Base-by-base conservation (phyloP, 176 grass and related monocot genomes). In the Carex pumila region DNA sequence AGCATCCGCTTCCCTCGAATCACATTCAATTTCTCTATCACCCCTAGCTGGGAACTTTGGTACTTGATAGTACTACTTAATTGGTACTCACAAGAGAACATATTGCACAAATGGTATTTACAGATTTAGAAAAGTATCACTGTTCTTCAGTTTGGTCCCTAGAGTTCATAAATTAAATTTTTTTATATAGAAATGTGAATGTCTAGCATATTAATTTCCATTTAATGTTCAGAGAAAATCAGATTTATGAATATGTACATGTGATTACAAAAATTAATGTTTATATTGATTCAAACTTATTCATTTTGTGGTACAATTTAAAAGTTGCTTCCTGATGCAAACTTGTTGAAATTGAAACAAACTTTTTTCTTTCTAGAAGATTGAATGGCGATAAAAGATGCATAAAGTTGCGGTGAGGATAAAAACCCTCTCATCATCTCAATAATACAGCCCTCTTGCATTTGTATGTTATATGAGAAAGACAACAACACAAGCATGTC, bases 1-100 rank as follows among this genome's bases (percentile, higher is more conserved):
- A 71, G 69, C n/a, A 72, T 72, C 41, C 69, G 36, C 41, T 72
- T 72, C 9, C 30, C 69, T 72, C 11, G 69, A 72, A 72, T 72
- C 69, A 37, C 19, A 72, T 72, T 49, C 69, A 72, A 17, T 50
- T 49, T 12, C 41, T 72, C 39, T 50, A 72, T 72, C 69, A 17
- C 50, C 50, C 18, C 17, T 72, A 21, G 0, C 25, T 47, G 57
- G 15, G 1, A 6, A 60, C 57, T 60, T 60, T 50, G 34, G 65
- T 69, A 69, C 65, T 69, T 69, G 34, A 32, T 15, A 61, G 13
- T 69, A 3, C 34, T 69, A 69, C 65, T 69, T 25, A 25, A 25
- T 25, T 69, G 15, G 65, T 41, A 69, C 65, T 69, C 17, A 39
- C 14, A 36, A 18, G 6, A 41, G 14, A 50, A n/a, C 69, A 72